Evolutionary conservation across 2,329 filamentous ascomycete genomes (phyloP), one percentile per base, ranked within the genome.

Genomic region (Nigrospora sphaerica): DNA sequence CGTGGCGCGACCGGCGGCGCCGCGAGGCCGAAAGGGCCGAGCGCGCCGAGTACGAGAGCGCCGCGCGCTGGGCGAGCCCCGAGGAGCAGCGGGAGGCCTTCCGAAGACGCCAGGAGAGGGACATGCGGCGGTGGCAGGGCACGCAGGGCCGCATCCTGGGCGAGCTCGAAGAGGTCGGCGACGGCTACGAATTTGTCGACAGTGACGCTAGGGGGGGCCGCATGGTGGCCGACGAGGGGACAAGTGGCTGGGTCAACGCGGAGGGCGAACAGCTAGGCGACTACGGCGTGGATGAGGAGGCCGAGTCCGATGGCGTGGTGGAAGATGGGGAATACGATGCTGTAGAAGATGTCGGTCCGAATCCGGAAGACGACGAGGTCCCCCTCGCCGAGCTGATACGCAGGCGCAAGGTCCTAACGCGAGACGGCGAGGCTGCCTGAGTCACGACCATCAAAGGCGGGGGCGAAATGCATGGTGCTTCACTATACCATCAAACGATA

Each of bases 221-320:
- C 4, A 50, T 56, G 35, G 52, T 61, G 4, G 46, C 54, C 0
- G 53, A 61, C 38, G 70, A 73, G 52, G 78, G 75, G 6, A 72
- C 78, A 56, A 74, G 75, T 37, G 76, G 70, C 6, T 93, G 87
- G 87, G 80, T 74, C 0, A 92, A 91, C 54, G 74, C 79, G 0
- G 86, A 92, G 44, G 88, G 87, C 2, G 86, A 92, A 58, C 72
- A 80, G 32, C 65, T 93, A 42, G 73, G 77, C 37, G 88, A 93
- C 57, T 93, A 83, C 58, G 88, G 88, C 2, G 86, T 93, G 0
- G 88, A 92, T 54, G 85, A 89, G 57, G 85, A 87, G 13, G 77
- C 75, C 0, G 84, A 89, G 47, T 58, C 56, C 31, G 59, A 62
- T 37, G 23, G 23, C 23, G 23, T 28, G 2, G 7, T 10, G 23